A percentile compares a stretch with the other conserved stretches of the same genome.
Evolutionary conservation across 331 rosid species (phyloP).

Genomic region (Telfairia occidentalis): DNA sequence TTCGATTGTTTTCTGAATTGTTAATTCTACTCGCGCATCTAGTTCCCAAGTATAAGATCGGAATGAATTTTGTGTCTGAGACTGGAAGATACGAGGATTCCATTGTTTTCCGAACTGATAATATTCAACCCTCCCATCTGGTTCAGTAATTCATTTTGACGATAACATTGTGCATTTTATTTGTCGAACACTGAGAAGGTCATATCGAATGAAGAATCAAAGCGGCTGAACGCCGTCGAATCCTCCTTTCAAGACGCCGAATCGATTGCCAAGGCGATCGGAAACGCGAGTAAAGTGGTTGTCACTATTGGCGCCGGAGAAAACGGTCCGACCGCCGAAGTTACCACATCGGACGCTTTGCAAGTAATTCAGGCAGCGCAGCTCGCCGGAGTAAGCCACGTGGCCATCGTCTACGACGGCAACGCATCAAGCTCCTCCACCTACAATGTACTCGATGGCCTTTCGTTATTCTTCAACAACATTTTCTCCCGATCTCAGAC

Average conservation of each 20-base stretch:
- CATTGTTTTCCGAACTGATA: background rate
- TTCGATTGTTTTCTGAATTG: background rate
- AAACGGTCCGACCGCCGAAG: constrained; percentile 62
- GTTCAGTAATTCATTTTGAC: background rate
- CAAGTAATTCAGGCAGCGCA: constrained; percentile 75
- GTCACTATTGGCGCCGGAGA: constrained; percentile 74
- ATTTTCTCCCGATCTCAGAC: constrained; percentile 54
- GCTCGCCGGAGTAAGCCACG: constrained; percentile 80
- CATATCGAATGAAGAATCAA: constrained; percentile 78
- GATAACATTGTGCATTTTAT: background rate
- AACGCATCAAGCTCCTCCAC: constrained; percentile 31
- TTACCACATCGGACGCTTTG: constrained; percentile 58
- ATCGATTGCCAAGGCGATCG: constrained; percentile 85
- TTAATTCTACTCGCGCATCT: background rate
- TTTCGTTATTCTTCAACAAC: constrained; percentile 72
- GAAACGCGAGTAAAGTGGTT: constrained; percentile 89
- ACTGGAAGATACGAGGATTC: background rate
- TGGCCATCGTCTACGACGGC: constrained; percentile 62
- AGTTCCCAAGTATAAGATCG: background rate
- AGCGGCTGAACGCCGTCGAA: constrained; percentile 76
- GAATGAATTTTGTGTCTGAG: background rate
- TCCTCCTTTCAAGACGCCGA: constrained; percentile 57
- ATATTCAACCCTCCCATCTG: background rate
- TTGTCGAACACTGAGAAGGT: constrained; percentile 29
- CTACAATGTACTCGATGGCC: constrained; percentile 78